Conservation (phyloP, 495 filamentous ascomycete species). For the Annulohypoxylon stygium region DNA sequence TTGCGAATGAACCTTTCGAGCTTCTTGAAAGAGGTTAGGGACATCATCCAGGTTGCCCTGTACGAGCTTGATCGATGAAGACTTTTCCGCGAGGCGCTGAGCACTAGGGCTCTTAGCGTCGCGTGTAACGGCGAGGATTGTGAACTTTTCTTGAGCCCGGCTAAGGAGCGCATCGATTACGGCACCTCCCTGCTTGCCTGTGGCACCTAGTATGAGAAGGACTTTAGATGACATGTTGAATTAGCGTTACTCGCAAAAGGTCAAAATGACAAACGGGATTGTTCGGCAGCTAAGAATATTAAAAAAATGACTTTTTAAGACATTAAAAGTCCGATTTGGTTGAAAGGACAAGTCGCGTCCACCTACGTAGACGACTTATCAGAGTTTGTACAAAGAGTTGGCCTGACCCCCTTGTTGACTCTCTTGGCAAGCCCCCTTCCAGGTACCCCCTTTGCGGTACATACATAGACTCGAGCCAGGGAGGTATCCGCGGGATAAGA, state of each 20-base stretch:
- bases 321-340: no score
- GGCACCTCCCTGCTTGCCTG: conserved; percentile 75
- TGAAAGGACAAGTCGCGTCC: conserved; percentile 19
- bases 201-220: conserved; percentile 77
- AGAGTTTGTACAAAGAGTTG: conserved; percentile 11
- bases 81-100: conserved; percentile 60
- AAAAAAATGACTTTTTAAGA: no score
- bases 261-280: not conserved
- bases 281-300: no score
- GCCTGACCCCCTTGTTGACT: not conserved
- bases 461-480: conserved; percentile 2
- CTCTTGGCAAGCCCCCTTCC: not conserved
- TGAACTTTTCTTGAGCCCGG: conserved; percentile 43
- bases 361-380: conserved; percentile 28
- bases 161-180: conserved; percentile 68
- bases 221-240: conserved; percentile 51
- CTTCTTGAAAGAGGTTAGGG: conserved; percentile 64
- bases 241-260: not conserved
- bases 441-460: conserved; percentile 9
- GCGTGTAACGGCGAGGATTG: conserved; percentile 75
- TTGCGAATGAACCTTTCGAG: conserved; percentile 52
- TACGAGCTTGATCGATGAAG: conserved; percentile 66
- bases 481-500: not conserved
- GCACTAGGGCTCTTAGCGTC: conserved; percentile 63
- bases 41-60: conserved; percentile 71